phyloP scores from a whole-genome alignment of 2,329 filamentous ascomycete species.

The Ilyonectria robusta region DNA sequence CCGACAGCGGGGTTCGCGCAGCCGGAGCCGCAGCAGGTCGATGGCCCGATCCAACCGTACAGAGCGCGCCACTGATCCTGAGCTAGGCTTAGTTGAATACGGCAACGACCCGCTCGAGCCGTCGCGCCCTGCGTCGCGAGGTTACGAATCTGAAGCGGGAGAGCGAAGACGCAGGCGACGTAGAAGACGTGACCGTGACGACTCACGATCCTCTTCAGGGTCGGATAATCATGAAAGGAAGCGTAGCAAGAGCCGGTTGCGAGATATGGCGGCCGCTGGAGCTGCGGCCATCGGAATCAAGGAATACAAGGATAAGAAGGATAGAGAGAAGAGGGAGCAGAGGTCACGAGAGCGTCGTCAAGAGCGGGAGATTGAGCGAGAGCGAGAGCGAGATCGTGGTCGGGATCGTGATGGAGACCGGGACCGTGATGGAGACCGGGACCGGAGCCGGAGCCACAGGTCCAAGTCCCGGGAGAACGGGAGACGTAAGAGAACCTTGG shows the following conservation, averaged over 20 bases:
- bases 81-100: slow-evolving; percentile 79
- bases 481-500: slow-evolving; percentile 46
- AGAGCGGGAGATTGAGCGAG: slow-evolving; percentile 41
- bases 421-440: slow-evolving; percentile 46
- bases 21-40: slow-evolving; percentile 65
- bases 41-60: slow-evolving; percentile 64
- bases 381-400: slow-evolving; percentile 38
- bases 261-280: slow-evolving; percentile 70
- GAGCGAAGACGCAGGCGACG: slow-evolving; percentile 57
- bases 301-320: slow-evolving; percentile 66
- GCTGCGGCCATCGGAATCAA: slow-evolving; percentile 76
- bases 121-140: slow-evolving; percentile 52
- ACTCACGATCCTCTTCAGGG: slow-evolving; percentile 50
- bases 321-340: slow-evolving; percentile 52
- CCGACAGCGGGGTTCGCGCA: slow-evolving; percentile 54
- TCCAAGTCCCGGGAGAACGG: slow-evolving; percentile 42
- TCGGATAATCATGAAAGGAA: slow-evolving; percentile 56
- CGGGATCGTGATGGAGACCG: slow-evolving; percentile 45
- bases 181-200: slow-evolving; percentile 56
- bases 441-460: slow-evolving; percentile 49
- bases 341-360: slow-evolving; percentile 52
- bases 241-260: slow-evolving; percentile 68
- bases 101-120: slow-evolving; percentile 69
- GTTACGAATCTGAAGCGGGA: slow-evolving; percentile 65
- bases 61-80: slow-evolving; percentile 72